Evolutionary conservation across 495 filamentous ascomycete genomes (phyloP), one percentile per base, ranked within the genome.

Genomic region (Amniculicola lignicola): DNA sequence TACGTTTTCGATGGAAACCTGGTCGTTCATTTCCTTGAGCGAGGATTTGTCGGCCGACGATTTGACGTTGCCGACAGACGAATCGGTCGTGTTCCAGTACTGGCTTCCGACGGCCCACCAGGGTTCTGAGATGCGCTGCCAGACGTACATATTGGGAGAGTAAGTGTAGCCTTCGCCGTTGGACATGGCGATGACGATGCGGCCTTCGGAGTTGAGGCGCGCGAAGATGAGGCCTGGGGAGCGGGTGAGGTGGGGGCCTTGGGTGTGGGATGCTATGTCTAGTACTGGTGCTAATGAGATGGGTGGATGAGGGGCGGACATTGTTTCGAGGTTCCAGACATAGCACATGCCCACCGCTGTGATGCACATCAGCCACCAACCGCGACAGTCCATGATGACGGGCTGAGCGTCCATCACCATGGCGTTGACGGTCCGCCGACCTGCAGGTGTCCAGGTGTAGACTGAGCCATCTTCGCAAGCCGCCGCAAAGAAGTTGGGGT

Each of bases 31-130:
- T 2, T 67, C 68, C 35, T 64, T 64, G 0, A 48, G 61, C 19
- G 71, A 73, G 39, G 57, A 61, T 25, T 71, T 69, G 38, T 65
- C 59, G 14, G 58, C 43, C 1, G 85, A 83, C 0, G 87, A 81
- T 42, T 89, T 84, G 6, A 94, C 67, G 45, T 89, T 88, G 52
- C 85, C 82, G 23, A 70, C 63, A 4, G 61, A 63, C 2, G 66
- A 64, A 41, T 72, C 91, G 29, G 89, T 90, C n/a, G 87, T 88
- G 70, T 95, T 95, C 93, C 94, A 97, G 69, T 97, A 97, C 69
- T 97, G 93, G 66, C 87, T 92, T 19, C 91, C 92, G 0, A 96
- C 89, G 2, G 93, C 91, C 93, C 94, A 99, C 94, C 93, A 99
- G 0, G 87, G 76, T 71, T 99, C 93, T 3, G 88, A 90, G 11